Evolutionary conservation across 1,284 basidiomycete species (phyloP), one percentile per base, ranked within the genome.

Genomic region (Ceratobasidium sp.): DNA sequence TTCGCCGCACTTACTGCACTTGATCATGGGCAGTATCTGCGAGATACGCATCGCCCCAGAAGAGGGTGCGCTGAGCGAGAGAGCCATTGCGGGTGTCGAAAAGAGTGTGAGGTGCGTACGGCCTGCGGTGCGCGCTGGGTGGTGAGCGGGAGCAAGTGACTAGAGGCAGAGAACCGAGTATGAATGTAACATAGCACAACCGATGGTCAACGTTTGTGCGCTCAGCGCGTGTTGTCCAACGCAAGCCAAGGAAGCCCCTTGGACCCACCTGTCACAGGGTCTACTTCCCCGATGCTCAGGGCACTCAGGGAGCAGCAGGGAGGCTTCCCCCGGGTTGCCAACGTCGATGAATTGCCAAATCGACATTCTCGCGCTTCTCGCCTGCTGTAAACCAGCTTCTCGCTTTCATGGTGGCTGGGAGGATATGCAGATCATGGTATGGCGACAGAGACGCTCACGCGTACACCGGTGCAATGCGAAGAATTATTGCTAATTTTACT

Each of bases 1-100:
- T 47, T 69, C 66, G 76, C 84, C 82, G 80, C 94, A 96, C 47
- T 83, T 90, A 2, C 92, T 93, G 81, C 94, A 96, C 79, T 91
- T 95, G 74, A 95, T 90, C 1, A 88, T 86, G 2, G 94, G 92
- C 18, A 96, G 84, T 63, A 91, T 80, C 80, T 93, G 89, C n/a
- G 92, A 93, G 52, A 91, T 87, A 32, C 91, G 84, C 72, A 69
- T 30, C 21, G 66, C 52, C 49, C 66, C 66, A 35, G 66, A 44
- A 9, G 66, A 38, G n/a, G 66, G 66, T 81, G 79, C 46, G 67
- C 47, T 47, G 75, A 75, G 21, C 46, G 72, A 46, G 74, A 72
- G 67, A 73, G 70, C 43, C 66, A 69, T 69, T 14, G 64, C 35
- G 35, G 77, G 74, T 4, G 77, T 74, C 41, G 78, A 73, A n/a